Percentiles rank a stretch among this genome's conserved stretches.
Evolutionary conservation across 192 early-diverging fungal species (phyloP).

Genomic region (Hyaloraphidium curvatum): DNA sequence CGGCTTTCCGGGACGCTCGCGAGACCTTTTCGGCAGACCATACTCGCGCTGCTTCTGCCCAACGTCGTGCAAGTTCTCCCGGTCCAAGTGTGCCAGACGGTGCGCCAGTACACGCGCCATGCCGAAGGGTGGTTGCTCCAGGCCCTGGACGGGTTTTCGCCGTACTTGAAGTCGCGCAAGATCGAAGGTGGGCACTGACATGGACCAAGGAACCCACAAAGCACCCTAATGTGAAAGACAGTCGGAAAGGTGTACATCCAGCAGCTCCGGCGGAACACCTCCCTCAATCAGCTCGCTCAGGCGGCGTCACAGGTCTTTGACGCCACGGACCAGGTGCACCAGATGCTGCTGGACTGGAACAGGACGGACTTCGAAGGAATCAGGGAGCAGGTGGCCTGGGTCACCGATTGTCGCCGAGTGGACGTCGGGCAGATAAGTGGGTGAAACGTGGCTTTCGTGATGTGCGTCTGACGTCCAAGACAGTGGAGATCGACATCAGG

Average conservation of each 20-base stretch:
- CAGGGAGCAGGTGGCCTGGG: conserved; percentile 23
- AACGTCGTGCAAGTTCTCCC: conserved; percentile 15
- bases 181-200: too few species aligned
- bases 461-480: too few species aligned
- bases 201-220: too few species aligned
- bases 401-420: conserved; percentile 21
- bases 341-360: conserved; percentile 22
- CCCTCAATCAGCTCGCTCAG: conserved; percentile 22
- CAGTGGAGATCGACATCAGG: conserved; percentile 16
- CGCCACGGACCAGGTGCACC: conserved; percentile 9
- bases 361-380: conserved; percentile 21
- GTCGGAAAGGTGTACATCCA: conserved; percentile 23
- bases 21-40: too few species aligned
- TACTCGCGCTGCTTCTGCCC: conserved; percentile 12
- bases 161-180: conserved; percentile 10
- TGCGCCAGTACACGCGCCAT: conserved; percentile 11
- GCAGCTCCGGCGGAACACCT: conserved; percentile 21
- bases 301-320: conserved; percentile 17
- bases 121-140: conserved; percentile 14
- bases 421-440: conserved; percentile 19
- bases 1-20: too few species aligned
- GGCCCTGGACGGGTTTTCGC: conserved; percentile 8
- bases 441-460: too few species aligned
- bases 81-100: conserved; percentile 13
- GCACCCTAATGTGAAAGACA: too few species aligned